Percentiles rank a stretch among this genome's conserved stretches.
These are phyloP conservation scores for Hymenoscyphus salicellus DNA, from an alignment of 2,329 filamentous ascomycete species.

Conservation along the genomic window DNA sequence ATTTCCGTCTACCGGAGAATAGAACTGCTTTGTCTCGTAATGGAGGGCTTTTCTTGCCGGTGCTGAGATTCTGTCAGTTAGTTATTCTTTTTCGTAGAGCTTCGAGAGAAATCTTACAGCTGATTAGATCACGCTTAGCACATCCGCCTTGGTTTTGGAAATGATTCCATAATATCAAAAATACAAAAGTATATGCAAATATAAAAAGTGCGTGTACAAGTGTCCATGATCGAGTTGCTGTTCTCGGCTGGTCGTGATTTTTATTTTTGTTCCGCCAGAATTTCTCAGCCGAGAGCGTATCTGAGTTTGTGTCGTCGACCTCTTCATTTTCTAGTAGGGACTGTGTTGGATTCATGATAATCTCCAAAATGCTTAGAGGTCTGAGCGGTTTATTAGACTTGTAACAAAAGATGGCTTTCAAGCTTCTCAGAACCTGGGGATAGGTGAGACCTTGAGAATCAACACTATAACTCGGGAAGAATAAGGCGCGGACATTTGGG, in stretches of 20 bases:
- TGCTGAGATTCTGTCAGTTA: not conserved
- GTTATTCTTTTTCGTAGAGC: not conserved
- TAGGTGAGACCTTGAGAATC: not conserved
- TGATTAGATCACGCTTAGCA: not conserved
- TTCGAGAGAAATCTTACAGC: not conserved
- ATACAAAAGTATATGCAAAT: not conserved
- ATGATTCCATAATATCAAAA: not conserved
- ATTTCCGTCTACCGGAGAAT: not conserved
- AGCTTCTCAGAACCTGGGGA: not conserved
- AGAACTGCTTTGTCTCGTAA: not conserved
- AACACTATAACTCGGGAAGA: not conserved
- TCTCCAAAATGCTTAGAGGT: not conserved
- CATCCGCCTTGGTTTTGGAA: not conserved
- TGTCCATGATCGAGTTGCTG: not conserved
- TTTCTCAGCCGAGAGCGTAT: not conserved
- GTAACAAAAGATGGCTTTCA: not conserved
- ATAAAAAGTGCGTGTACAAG: not conserved
- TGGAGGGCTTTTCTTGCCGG: not conserved
- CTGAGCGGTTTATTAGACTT: not conserved
- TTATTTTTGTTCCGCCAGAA: not conserved
- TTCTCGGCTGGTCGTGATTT: not conserved
- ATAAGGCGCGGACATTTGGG: not conserved
- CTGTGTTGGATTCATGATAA: not conserved
- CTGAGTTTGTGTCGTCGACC: not conserved
- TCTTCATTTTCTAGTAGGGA: not conserved